phyloP scores from a whole-genome alignment of 345 rosid species.

The Populus alba region DNA sequence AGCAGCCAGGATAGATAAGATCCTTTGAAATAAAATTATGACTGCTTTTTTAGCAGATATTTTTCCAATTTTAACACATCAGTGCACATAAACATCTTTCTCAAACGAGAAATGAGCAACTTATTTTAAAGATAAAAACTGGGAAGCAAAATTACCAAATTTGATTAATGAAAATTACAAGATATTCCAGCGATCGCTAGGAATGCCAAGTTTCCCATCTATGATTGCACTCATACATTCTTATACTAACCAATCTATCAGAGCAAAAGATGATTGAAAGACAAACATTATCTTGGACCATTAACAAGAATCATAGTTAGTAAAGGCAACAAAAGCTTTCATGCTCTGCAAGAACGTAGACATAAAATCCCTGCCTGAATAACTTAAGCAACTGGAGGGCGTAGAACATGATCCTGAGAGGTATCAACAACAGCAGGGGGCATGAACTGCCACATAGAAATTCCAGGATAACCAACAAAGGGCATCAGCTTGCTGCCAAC shows the following conservation, averaged over 20 bases:
- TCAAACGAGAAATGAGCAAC: not conserved
- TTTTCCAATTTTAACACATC: not conserved
- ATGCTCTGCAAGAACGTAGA: not conserved
- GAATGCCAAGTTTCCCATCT: not conserved
- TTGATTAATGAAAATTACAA: not conserved
- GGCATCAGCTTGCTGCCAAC: constrained; percentile 22
- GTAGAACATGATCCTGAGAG: constrained; percentile 20
- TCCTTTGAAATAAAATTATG: not conserved
- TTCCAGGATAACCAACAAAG: constrained; percentile 28
- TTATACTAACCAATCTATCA: not conserved
- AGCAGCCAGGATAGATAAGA: not conserved
- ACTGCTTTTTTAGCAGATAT: not conserved
- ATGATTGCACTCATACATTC: not conserved
- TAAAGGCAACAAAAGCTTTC: not conserved
- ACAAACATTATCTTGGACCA: not conserved
- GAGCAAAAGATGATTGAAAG: not conserved
- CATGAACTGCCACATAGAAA: constrained; percentile 31
- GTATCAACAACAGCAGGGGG: constrained; percentile 26
- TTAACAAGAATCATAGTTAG: not conserved
- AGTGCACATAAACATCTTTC: not conserved
- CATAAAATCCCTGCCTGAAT: not conserved
- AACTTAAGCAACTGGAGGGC: constrained; percentile 26
- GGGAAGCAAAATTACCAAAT: not conserved
- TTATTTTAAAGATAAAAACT: not conserved
- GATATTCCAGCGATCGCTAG: not conserved